Evolutionary conservation across 2,329 filamentous ascomycete genomes (phyloP), one percentile per base, ranked within the genome.

Genomic region (Penicillium carneum): DNA sequence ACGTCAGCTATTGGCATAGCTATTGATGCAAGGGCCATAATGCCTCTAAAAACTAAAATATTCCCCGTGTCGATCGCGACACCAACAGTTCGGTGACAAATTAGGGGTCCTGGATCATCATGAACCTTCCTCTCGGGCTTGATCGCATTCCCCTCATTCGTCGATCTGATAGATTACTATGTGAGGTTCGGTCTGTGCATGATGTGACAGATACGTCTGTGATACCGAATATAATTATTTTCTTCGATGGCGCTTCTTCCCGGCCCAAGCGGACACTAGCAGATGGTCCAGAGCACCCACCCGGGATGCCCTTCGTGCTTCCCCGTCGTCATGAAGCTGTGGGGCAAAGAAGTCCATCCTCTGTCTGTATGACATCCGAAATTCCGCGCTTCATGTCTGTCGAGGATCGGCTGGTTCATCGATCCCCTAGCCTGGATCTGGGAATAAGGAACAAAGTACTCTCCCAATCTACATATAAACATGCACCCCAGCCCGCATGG

Each of bases 21-120:
- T 76, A 74, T 75, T 72, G 66, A 76, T 76, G 75, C 74, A 77
- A 77, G 76, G 75, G 71, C 71, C 71, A 59, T 57, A 61, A 63
- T 68, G 64, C 16, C 31, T 49, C 5, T 67, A 64, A 66, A 50
- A 42, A 38, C 42, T 50, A 52, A 62, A 52, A 42, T 45, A 46
- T 54, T 68, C 69, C 68, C 72, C 69, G 69, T 74, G 73, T 73
- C 69, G 73, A 75, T 75, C 70, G 57, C 33, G 26, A 59, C 42
- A 62, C 65, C 70, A 70, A 55, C 58, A 63, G 49, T 45, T 61
- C 59, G 72, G 74, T 74, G 72, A 76, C 75, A 76, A 77, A 77
- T 77, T 73, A 76, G 69, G 66, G 62, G 60, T 63, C 60, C 56
- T 51, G 57, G 65, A 72, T 72, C 66, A 59, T 57, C 50, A 43